phyloP scores from a whole-genome alignment of 768 basidiomycete species.

The Tricholoma hemisulphureum region DNA sequence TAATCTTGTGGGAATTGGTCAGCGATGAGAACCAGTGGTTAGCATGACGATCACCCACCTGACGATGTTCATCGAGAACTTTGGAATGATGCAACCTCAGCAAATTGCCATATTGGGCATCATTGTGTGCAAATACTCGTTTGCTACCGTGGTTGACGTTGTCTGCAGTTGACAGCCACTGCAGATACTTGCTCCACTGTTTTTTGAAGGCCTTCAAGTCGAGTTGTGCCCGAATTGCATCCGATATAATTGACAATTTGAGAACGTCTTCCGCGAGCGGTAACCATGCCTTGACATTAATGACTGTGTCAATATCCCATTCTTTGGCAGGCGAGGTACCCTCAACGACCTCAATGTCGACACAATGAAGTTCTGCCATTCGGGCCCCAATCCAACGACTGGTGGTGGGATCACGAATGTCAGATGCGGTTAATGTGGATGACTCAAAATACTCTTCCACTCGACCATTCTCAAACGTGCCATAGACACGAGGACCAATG shows the following conservation, averaged over 20 bases:
- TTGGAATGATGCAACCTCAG: constrained; percentile 62
- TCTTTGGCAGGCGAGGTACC: constrained; percentile 42
- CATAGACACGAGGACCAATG: constrained; percentile 89
- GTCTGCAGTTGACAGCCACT: constrained; percentile 66
- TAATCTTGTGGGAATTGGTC: constrained; percentile 53
- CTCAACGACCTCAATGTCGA: constrained; percentile 73
- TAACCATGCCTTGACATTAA: constrained; percentile 74
- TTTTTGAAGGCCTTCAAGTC: constrained; percentile 62
- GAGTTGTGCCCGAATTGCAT: constrained; percentile 48
- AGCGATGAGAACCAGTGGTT: constrained; percentile 4
- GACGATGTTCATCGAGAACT: constrained; percentile 69
- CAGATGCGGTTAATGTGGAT: constrained; percentile 69
- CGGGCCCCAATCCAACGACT: constrained; percentile 89
- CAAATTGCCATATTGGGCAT: constrained; percentile 94
- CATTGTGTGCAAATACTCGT: constrained; percentile 88
- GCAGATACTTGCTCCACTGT: constrained; percentile 67
- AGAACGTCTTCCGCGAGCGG: constrained; percentile 72
- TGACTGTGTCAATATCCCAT: constrained; percentile 59
- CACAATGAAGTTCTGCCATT: constrained; percentile 95
- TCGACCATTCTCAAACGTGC: constrained; percentile 94
- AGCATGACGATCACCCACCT: constrained; percentile 45
- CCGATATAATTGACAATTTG: constrained; percentile 50
- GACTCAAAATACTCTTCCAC: constrained; percentile 96
- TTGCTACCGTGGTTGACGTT: constrained; percentile 55
- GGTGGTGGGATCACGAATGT: constrained; percentile 72